A percentile compares a stretch with the other conserved stretches of the same genome.
Evolutionary conservation across 768 basidiomycete species (phyloP).

Genomic region (Tremella mesenterica): DNA sequence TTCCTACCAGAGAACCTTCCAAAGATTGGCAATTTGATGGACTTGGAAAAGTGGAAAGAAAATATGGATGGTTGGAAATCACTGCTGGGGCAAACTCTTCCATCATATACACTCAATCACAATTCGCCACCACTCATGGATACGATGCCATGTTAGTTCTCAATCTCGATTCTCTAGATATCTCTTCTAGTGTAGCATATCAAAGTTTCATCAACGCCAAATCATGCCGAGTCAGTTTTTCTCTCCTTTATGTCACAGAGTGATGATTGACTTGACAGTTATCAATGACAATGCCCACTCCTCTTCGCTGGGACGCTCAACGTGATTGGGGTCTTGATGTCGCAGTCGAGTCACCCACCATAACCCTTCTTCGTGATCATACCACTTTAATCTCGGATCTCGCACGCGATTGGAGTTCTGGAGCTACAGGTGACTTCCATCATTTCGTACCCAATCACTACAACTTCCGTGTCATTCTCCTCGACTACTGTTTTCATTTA

Average conservation of each 20-base stretch:
- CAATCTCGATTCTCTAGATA: constrained; percentile 65
- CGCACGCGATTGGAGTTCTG: constrained; percentile 82
- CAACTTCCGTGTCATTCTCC: constrained; percentile 58
- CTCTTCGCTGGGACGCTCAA: constrained; percentile 69
- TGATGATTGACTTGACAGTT: constrained; percentile 7
- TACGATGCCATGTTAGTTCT: constrained; percentile 73
- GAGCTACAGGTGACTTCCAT: constrained; percentile 67
- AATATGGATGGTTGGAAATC: constrained; percentile 57
- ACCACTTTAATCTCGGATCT: constrained; percentile 89
- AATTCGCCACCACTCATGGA: constrained; percentile 63
- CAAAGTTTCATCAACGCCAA: constrained; percentile 67
- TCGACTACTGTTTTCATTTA: constrained; percentile 66
- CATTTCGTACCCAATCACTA: constrained; percentile 81
- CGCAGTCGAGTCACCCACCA: constrained; percentile 59
- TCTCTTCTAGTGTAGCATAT: constrained; percentile 82
- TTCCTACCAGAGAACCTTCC: constrained; percentile 87
- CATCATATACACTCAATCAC: constrained; percentile 72
- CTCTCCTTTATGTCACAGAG: too few species aligned
- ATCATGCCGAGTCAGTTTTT: constrained; percentile 64
- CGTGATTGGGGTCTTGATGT: constrained; percentile 73
- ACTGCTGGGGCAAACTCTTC: constrained; percentile 72
- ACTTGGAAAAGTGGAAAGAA: constrained; percentile 35
- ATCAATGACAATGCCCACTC: constrained; percentile 55
- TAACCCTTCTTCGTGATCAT: constrained; percentile 82
- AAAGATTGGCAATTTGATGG: constrained; percentile 97